phyloP scores from a whole-genome alignment of 1,139 yeast species.

The Yamadazyma songkhlaensis region DNA sequence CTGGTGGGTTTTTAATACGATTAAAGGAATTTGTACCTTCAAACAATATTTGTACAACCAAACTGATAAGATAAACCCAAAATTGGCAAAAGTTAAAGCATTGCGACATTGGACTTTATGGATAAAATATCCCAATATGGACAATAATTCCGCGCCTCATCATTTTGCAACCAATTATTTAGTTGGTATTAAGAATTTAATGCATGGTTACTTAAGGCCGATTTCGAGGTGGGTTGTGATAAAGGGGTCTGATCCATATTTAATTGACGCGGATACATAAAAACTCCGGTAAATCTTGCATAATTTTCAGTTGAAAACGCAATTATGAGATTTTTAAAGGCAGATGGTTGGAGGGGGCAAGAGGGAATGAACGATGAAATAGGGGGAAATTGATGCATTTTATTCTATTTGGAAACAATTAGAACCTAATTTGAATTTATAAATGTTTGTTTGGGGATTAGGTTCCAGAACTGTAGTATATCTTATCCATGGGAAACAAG shows the following conservation, averaged over 20 bases:
- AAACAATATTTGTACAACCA: neutral
- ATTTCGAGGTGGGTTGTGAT: too few relatives aligned
- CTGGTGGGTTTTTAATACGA: neutral
- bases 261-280: too few relatives aligned
- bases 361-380: neutral
- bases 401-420: conserved; percentile 4
- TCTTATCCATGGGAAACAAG: conserved; percentile 49
- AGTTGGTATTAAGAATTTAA: too few relatives aligned
- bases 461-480: conserved; percentile 32
- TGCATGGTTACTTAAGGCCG: too few relatives aligned
- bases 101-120: neutral
- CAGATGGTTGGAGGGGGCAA: neutral
- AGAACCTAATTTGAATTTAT: conserved; percentile 29
- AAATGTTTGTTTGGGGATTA: conserved; percentile 15
- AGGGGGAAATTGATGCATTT: neutral
- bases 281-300: too few relatives aligned
- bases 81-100: too few relatives aligned
- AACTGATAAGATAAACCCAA: conserved; percentile 1
- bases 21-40: neutral
- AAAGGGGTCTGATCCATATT: too few relatives aligned
- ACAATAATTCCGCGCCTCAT: neutral
- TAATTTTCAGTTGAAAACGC: too few relatives aligned
- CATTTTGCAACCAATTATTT: neutral
- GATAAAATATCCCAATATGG: conserved; percentile 1
- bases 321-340: too few relatives aligned